phyloP scores from a whole-genome alignment of 2,329 filamentous ascomycete genomes.

The Achaetomium macrosporum region DNA sequence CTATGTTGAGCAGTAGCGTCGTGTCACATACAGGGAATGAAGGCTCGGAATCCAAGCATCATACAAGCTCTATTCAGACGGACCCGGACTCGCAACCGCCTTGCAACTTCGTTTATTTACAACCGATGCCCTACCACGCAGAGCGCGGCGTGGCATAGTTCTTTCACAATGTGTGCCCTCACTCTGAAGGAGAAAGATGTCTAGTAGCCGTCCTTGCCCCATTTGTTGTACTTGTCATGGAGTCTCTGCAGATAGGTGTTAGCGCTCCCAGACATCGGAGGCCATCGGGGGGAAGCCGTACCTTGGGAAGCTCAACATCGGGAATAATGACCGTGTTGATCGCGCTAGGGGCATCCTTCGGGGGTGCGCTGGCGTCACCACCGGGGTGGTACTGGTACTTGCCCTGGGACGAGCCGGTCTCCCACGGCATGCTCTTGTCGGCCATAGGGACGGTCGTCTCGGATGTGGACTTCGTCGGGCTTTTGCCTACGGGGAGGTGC shows the following conservation, averaged over 20 bases:
- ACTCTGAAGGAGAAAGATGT: constrained; percentile 6
- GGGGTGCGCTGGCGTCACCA: constrained; percentile 67
- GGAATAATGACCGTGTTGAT: constrained; percentile 93
- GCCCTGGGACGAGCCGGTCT: constrained; percentile 58
- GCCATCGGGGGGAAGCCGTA: constrained; percentile 35
- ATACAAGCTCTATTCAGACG: constrained; percentile 21
- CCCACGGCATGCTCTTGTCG: constrained; percentile 83
- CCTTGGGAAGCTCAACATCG: constrained; percentile 87
- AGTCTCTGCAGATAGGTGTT: constrained; percentile 54
- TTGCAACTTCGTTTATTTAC: constrained; percentile 18
- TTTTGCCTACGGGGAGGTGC: constrained; percentile 53
- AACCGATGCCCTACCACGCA: constrained; percentile 4
- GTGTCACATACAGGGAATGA: neutral
- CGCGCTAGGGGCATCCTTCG: constrained; percentile 88
- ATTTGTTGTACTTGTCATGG: constrained; percentile 99
- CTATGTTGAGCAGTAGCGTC: neutral
- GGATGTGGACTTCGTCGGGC: constrained; percentile 78
- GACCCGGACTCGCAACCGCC: neutral
- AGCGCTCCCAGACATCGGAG: neutral
- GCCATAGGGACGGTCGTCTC: constrained; percentile 72
- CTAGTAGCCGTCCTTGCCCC: constrained; percentile 93
- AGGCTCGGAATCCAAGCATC: constrained; percentile 9
- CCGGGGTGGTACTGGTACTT: constrained; percentile 80
- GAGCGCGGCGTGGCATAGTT: neutral
- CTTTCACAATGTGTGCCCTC: neutral